Base-by-base conservation (phyloP, 2,329 filamentous ascomycete species). In the Stylonectria norvegica region DNA sequence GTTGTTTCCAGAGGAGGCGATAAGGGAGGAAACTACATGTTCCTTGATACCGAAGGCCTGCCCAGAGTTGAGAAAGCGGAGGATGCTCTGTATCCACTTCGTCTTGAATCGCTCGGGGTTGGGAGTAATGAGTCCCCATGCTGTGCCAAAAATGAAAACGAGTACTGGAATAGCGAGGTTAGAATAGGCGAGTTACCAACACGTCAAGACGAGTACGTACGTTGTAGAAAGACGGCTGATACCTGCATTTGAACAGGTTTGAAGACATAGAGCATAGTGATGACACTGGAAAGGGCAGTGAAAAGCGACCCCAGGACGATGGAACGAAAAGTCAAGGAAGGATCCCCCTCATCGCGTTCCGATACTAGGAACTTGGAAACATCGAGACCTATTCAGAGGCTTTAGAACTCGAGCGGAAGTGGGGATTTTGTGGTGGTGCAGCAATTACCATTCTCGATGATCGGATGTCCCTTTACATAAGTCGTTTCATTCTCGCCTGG, bases 231-330 rank as follows among this genome's bases (percentile, higher is more conserved):
- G n/a, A n/a, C n/a, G n/a, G n/a, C n/a, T n/a, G n/a, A n/a, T n/a
- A n/a, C n/a, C n/a, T n/a, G n/a, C n/a, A n/a, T n/a, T n/a, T n/a
- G n/a, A n/a, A n/a, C n/a, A n/a, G n/a, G n/a, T n/a, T n/a, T n/a
- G n/a, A n/a, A n/a, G n/a, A n/a, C n/a, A n/a, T n/a, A n/a, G n/a
- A 54, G 38, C 48, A 49, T 52, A 5, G 50, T 53, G 32, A 52
- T 53, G 27, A 20, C 50, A n/a, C n/a, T 54, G 5, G 52, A 49
- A 1, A 53, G 36, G 2, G 48, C 48, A 0, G 52, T 50, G 25
- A n/a, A n/a, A n/a, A n/a, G n/a, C n/a, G n/a, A n/a, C n/a, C 52
- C 52, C 12, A 52, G 12, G 15, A 50, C 20, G 15, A 53, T 35
- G 8, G 52, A 51, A 1, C 52, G 43, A 29, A 54, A 53, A 1